Evolutionary conservation across 164 flowering plant genomes (phyloP).

Genomic region (Platanus orientalis): DNA sequence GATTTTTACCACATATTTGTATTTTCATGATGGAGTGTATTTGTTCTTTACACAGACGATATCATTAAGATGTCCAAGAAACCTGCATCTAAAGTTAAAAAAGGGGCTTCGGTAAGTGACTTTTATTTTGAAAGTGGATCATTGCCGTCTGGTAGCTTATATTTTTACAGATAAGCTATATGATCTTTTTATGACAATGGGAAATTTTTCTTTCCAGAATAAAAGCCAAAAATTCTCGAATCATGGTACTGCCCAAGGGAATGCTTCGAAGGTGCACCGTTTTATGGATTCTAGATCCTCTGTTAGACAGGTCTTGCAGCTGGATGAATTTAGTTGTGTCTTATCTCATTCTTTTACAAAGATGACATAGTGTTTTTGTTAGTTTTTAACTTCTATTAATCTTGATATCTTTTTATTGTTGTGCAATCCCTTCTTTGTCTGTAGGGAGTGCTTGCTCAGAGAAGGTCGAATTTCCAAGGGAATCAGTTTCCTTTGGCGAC

Average conservation of each 20-base stretch:
- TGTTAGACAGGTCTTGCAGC: conserved; percentile 64
- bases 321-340: neutral
- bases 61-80: too few species aligned
- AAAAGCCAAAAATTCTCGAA: conserved; percentile 35
- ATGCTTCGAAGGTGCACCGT: conserved; percentile 38
- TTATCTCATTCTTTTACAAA: neutral
- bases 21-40: too few species aligned
- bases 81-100: too few species aligned
- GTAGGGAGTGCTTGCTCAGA: conserved; percentile 78
- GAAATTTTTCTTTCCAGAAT: conserved; percentile 35
- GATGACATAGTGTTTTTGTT: neutral
- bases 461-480: conserved; percentile 73
- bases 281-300: conserved; percentile 73
- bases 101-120: too few species aligned
- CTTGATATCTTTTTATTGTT: neutral
- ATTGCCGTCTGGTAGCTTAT: neutral
- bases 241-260: conserved; percentile 34
- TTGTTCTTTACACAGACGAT: too few species aligned
- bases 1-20: too few species aligned
- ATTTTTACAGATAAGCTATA: neutral
- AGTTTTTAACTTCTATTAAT: neutral
- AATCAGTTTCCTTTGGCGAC: conserved; percentile 69
- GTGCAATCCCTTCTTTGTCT: neutral
- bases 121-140: neutral
- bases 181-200: neutral